Percentiles rank a stretch among this genome's conserved stretches.
Evolutionary conservation across 1,139 yeast species (phyloP).

Genomic region (Suhomyces atakaporum): DNA sequence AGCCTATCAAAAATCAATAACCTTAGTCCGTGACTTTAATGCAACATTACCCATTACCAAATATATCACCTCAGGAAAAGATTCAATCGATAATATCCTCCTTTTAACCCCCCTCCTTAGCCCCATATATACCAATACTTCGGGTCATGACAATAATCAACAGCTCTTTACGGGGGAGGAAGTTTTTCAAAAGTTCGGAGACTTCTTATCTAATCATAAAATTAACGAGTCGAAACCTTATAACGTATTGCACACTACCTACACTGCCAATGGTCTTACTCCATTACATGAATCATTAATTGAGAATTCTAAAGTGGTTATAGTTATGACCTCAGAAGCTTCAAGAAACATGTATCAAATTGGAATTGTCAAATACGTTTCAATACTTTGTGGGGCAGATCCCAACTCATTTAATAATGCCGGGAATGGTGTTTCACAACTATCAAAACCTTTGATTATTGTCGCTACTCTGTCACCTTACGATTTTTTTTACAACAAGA

Average conservation of each 20-base stretch:
- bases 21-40: constrained; percentile 58
- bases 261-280: constrained; percentile 66
- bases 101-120: constrained; percentile 55
- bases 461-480: constrained; percentile 69
- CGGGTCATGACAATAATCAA: constrained; percentile 17
- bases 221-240: constrained; percentile 33
- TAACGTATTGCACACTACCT: constrained; percentile 60
- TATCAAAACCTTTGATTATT: constrained; percentile 54
- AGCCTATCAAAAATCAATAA: constrained; percentile 57
- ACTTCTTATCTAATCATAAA: constrained; percentile 39
- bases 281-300: constrained; percentile 58
- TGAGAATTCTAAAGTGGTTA: constrained; percentile 56
- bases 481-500: constrained; percentile 58
- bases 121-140: constrained; percentile 36
- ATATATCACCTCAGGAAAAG: constrained; percentile 27
- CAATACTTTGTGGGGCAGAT: constrained; percentile 54
- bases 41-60: constrained; percentile 55
- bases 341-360: constrained; percentile 65
- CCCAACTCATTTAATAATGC: constrained; percentile 37
- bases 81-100: constrained; percentile 38
- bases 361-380: constrained; percentile 62
- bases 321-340: constrained; percentile 64
- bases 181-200: constrained; percentile 55
- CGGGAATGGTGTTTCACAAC: constrained; percentile 23
- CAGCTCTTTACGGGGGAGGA: constrained; percentile 54